A percentile compares a stretch with the other conserved stretches of the same genome.
Conservation (phyloP, 208 protist species). For the Crithidia expoeki region DNA sequence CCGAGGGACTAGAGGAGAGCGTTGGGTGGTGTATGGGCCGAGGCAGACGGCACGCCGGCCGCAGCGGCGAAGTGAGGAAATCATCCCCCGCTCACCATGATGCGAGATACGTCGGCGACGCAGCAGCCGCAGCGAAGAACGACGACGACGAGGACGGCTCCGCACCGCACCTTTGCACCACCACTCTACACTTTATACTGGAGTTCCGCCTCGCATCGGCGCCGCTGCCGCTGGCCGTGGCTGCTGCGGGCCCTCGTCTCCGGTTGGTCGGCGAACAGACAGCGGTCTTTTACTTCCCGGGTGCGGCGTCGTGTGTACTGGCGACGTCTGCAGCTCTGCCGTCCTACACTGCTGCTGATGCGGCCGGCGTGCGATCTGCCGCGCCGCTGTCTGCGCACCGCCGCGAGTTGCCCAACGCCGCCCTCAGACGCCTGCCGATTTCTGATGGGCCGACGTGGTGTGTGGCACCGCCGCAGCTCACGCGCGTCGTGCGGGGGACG, state of each 20-base stretch:
- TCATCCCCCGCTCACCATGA: background rate
- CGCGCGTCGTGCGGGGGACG: conserved; percentile 1
- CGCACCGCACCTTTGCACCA: too few relatives aligned
- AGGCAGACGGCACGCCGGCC: background rate
- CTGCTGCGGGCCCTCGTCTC: conserved; percentile 15
- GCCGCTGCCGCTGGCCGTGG: conserved; percentile 23
- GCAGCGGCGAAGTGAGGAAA: background rate
- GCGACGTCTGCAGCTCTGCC: background rate
- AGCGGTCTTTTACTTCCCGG: conserved; percentile 21
- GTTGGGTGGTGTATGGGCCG: background rate
- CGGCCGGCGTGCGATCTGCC: background rate
- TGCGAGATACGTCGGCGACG: background rate
- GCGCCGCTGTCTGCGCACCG: background rate
- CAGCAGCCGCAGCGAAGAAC: background rate
- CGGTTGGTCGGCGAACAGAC: conserved; percentile 13
- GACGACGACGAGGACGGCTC: too few relatives aligned
- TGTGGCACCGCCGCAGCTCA: background rate
- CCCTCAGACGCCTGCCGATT: background rate
- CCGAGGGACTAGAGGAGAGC: background rate
- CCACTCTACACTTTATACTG: conserved; percentile 3
- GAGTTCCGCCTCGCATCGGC: conserved; percentile 5
- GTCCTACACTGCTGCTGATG: too few relatives aligned
- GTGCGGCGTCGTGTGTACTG: conserved; percentile 16
- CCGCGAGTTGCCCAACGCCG: background rate
- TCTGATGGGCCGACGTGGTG: background rate